Evolutionary conservation across 192 early-diverging fungal species (phyloP), one percentile per base, ranked within the genome.

Genomic region (Piromyces finnis): DNA sequence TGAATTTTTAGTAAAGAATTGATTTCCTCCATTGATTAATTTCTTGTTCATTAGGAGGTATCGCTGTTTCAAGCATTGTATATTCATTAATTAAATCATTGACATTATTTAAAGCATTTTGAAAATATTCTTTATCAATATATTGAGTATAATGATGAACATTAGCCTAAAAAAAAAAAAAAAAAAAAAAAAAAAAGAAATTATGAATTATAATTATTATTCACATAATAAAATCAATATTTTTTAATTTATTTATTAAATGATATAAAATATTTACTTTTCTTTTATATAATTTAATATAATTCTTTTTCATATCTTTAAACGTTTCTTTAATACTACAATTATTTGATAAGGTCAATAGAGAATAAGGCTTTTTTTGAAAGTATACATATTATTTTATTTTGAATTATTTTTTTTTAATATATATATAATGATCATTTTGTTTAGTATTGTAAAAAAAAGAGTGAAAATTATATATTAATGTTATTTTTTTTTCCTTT

Each of bases 321-420:
- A 89, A 77, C 1, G 83, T 84, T 32, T 85, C 32, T 16, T 59
- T 78, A 14, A 89, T 85, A 81, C 88, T 81, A 16, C 82, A 79
- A 81, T 90, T 91, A 80, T 91, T 91, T 26, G 89, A 81, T 26
- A 91, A 81, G 0, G 85, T 28, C 9, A 91, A 82, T 27, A 91
- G 79, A 51, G 80, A 84, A 17, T 83, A 83, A 6, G 86, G 79
- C 86, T 86, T 32, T 30, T 84, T 39, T 29, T n/a, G n/a, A n/a
- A n/a, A n/a, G n/a, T n/a, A n/a, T n/a, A n/a, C n/a, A n/a, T n/a
- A n/a, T n/a, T n/a, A n/a, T n/a, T n/a, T n/a, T n/a, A n/a, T n/a
- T n/a, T n/a, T n/a, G n/a, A n/a, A n/a, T n/a, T n/a, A n/a, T n/a
- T n/a, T n/a, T n/a, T n/a, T n/a, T n/a, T n/a, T n/a, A n/a, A n/a